phyloP scores from a whole-genome alignment of 2,329 filamentous ascomycete genomes.

The Colletotrichum eleusines region DNA sequence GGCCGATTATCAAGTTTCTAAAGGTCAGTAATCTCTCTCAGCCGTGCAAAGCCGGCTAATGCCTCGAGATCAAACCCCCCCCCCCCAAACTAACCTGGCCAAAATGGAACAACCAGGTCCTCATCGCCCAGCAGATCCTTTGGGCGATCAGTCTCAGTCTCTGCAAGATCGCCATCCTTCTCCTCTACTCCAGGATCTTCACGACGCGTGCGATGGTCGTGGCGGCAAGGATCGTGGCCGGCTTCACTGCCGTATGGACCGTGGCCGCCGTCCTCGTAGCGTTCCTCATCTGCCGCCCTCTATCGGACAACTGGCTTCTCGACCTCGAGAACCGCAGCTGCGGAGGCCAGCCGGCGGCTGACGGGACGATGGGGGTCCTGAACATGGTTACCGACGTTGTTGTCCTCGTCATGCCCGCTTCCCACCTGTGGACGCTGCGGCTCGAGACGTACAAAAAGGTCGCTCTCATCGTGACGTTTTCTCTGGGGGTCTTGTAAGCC shows the following conservation, averaged over 20 bases:
- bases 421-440: slow-evolving; percentile 46
- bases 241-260: slow-evolving; percentile 47
- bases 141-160: slow-evolving; percentile 49
- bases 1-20: slow-evolving; percentile 35
- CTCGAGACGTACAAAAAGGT: slow-evolving; percentile 48
- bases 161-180: slow-evolving; percentile 49
- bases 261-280: slow-evolving; percentile 47
- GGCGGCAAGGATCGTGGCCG: slow-evolving; percentile 45
- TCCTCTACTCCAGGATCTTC: slow-evolving; percentile 49
- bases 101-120: slow-evolving; percentile 27
- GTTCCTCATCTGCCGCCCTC: slow-evolving; percentile 53
- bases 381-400: slow-evolving; percentile 46
- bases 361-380: slow-evolving; percentile 47
- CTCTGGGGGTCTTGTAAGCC: slow-evolving; percentile 51
- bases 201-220: slow-evolving; percentile 45
- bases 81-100: neutral
- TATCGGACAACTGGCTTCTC: slow-evolving; percentile 51
- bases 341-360: slow-evolving; percentile 47
- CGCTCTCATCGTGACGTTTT: slow-evolving; percentile 48
- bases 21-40: slow-evolving; percentile 13
- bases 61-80: too few relatives aligned
- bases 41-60: neutral
- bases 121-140: slow-evolving; percentile 47
- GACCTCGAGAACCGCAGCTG: slow-evolving; percentile 42
- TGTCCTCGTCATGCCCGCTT: slow-evolving; percentile 45